Evolutionary conservation across 2,329 filamentous ascomycete species (phyloP), one percentile per base, ranked within the genome.

Genomic region (Bimuria novae-zelandiae): DNA sequence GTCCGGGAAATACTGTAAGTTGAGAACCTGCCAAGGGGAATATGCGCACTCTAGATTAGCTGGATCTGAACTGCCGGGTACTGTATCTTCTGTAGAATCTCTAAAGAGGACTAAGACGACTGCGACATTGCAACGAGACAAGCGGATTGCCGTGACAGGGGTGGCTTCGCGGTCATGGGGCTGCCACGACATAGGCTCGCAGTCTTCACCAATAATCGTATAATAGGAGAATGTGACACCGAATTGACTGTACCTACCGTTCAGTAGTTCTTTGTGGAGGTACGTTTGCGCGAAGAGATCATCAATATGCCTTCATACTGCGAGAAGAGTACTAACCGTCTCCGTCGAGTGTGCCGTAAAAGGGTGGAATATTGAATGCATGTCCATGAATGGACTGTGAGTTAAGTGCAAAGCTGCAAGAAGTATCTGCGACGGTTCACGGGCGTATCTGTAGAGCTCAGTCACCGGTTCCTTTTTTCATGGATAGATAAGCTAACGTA

Each of bases 171-270:
- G 76, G 59, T 86, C 83, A 37, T 80, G 79, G 17, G 76, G 72
- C 63, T 87, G 85, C 83, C 84, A 87, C 4, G 81, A 75, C 61
- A 84, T 82, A 0, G 85, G 84, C 29, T 77, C 74, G 36, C 84
- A 79, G 3, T 78, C 79, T 4, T 82, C 76, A 1, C 79, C 81
- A 12, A 87, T 79, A 5, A 86, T 76, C 5, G 84, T 87, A 62
- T 84, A 86, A 64, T 86, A 87, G 58, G 86, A 85, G 65, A 87
- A 85, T 37, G 79, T 82, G 64, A 87, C 86, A 57, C 85, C 80
- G 65, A 86, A 6, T 25, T 40, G 36, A 40, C 4, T 22, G 36
- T 10, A 1, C 11, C 23, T 14, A 14, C 21, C 21, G 19, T 22
- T 22, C 5, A 7, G 85, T 7, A 79, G 81, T 6, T 80, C 75